phyloP scores from a whole-genome alignment of 1,139 yeast genomes.

The Suhomyces coccinellae region DNA sequence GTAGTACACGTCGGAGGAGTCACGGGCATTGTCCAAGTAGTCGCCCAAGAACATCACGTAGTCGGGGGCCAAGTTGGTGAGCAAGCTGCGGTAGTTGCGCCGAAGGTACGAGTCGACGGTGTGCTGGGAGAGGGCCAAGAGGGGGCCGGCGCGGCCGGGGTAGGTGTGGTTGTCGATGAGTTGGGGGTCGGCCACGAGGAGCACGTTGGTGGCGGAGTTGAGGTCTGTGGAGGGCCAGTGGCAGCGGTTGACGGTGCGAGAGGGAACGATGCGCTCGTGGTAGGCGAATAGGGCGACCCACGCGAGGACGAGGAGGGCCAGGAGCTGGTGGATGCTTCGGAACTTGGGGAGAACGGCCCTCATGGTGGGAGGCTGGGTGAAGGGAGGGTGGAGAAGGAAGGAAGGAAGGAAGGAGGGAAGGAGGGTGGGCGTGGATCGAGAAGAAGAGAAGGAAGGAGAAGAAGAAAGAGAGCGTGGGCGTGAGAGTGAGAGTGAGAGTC shows the following conservation, averaged over 20 bases:
- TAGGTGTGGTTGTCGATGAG: slow-evolving; percentile 50
- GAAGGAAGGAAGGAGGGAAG: not conserved
- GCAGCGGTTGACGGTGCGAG: slow-evolving; percentile 29
- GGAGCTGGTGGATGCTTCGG: slow-evolving; percentile 30
- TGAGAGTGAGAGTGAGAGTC: too few relatives aligned
- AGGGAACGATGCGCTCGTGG: slow-evolving; percentile 38
- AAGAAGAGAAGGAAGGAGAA: not conserved
- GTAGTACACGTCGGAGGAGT: slow-evolving; percentile 41
- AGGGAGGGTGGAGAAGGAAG: too few relatives aligned
- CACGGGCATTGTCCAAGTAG: slow-evolving; percentile 54
- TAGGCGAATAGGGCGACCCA: slow-evolving; percentile 36
- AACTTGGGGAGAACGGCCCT: slow-evolving; percentile 20
- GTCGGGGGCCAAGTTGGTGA: slow-evolving; percentile 41
- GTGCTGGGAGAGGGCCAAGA: slow-evolving; percentile 44
- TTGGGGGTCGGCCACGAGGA: slow-evolving; percentile 50
- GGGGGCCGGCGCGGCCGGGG: slow-evolving; percentile 42
- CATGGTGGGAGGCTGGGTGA: not conserved
- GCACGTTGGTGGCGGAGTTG: slow-evolving; percentile 21
- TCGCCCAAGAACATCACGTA: slow-evolving; percentile 54
- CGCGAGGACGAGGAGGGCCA: slow-evolving; percentile 15
- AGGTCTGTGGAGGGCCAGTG: slow-evolving; percentile 30
- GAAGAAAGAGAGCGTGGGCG: not conserved
- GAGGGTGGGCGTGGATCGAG: not conserved
- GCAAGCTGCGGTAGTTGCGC: slow-evolving; percentile 44
- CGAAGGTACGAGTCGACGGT: slow-evolving; percentile 52